Base-by-base conservation (phyloP, 345 rosid species). In the Trapa incisa region DNA sequence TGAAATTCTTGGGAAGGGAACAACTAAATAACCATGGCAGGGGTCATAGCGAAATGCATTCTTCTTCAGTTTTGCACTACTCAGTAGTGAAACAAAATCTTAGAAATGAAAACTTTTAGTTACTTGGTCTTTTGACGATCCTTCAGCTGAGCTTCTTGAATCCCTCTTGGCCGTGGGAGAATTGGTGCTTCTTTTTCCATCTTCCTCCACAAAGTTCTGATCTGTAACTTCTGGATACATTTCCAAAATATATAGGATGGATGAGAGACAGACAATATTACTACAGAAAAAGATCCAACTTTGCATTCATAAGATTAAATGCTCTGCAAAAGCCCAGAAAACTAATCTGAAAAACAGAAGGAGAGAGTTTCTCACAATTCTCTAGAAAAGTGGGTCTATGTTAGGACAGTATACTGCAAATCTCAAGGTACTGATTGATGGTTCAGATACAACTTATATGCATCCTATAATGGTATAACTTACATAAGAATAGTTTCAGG, bases 201-300 rank as follows among this genome's bases (percentile, higher is more conserved):
- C 75, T 66, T 70, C 83, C 54, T 82, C 82, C 37, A 66, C 79
- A 80, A 90, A 90, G 78, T 90, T 90, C 83, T 87, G 97, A 76
- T 83, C 89, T 15, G 88, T 84, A 5, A 74, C 82, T 82, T 89
- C 96, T 86, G 84, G 2, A 72, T 58, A 58, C 14, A n/a, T 41
- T 38, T 15, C 2, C 61, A 67, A 67, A 52, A 36, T 5, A 37
- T 4, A n/a, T 16, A 16, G 58, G 37, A 67, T 32, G 37, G 50
- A 6, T 22, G 32, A 47, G 50, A n/a, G 36, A 5, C 37, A 17
- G 67, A 41, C 41, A 42, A 65, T 17, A 37, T 42, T 22, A n/a
- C 36, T n/a, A n/a, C 22, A 14, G 8, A 58, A 32, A 35, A 3
- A 32, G 8, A 15, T 58, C 5, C 5, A 32, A 58, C 17, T 5